Evolutionary conservation across 768 basidiomycete species (phyloP), one percentile per base, ranked within the genome.

Genomic region (Phaeotremella skinneri): DNA sequence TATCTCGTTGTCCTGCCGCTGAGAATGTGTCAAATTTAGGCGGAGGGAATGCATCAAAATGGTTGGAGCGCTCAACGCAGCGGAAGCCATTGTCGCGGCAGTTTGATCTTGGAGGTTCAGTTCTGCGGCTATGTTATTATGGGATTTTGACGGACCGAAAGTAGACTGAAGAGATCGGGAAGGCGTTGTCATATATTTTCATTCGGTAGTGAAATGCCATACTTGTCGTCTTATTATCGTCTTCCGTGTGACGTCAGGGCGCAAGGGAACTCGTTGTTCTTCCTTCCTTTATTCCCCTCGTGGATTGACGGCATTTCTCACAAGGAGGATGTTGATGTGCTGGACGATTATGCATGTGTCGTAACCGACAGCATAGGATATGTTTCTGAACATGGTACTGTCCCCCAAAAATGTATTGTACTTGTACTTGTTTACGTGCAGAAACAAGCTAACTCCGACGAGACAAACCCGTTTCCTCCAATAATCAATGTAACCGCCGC

Each of bases 41-140:
- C 84, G 94, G 79, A 93, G 92, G 81, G 96, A 99, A 80, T 89
- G 93, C 62, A 83, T 89, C 66, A 82, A 85, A 69, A 96, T 97
- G 91, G 86, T 98, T 53, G 82, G 85, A 42, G 96, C 94, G 25
- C 83, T 99, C 59, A 93, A 93, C 78, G 92, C 96, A 81, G 93
- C 93, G 13, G 94, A 98, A 79, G 90, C 73, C 6, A 76, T 76
- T 42, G 73, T 74, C 26, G 70, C 73, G 11, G 61, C 71, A 27
- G 75, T 76, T 21, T 75, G 43, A 45, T 45, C 21, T 45, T 9
- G 11, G 9, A 9, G n/a, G 21, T 48, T 13, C 47, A 48, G 21
- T 9, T 48, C n/a, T 7, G 21, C 9, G 21, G 9, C 21, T 48
- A 9, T 39, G 37, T n/a, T n/a, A n/a, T n/a, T n/a, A n/a, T n/a